Conservation (phyloP, 2,329 filamentous ascomycete species). For the Pseudovirgaria hyperparasitica region DNA sequence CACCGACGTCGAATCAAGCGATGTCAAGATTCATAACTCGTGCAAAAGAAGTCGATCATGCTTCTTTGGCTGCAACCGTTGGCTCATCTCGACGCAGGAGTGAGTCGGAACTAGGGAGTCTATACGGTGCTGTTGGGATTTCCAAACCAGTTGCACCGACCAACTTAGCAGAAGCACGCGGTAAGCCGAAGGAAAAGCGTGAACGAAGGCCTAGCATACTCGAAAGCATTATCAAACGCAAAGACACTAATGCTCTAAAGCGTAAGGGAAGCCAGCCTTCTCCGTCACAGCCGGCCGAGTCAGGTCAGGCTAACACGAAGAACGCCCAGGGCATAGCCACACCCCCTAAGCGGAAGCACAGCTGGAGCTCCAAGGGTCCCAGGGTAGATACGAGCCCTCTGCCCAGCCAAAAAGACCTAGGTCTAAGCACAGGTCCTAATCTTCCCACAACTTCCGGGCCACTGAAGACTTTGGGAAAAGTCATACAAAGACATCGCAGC, state of each 20-base stretch:
- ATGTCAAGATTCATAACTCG: slow-evolving; percentile 39
- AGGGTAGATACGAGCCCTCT: slow-evolving; percentile 25
- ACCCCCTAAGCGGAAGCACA: slow-evolving; percentile 27
- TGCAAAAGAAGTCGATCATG: slow-evolving; percentile 38
- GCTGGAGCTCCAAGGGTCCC: slow-evolving; percentile 28
- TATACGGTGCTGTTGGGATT: slow-evolving; percentile 45
- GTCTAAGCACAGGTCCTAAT: slow-evolving; percentile 33
- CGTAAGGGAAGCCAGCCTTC: slow-evolving; percentile 31
- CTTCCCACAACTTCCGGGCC: slow-evolving; percentile 19
- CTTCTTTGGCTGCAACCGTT: slow-evolving; percentile 52
- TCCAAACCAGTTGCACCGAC: slow-evolving; percentile 46
- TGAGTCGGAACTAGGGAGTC: slow-evolving; percentile 49
- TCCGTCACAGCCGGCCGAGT: slow-evolving; percentile 12
- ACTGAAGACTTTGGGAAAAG: slow-evolving; percentile 24
- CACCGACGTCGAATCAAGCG: slow-evolving; percentile 41
- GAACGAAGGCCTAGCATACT: slow-evolving; percentile 43
- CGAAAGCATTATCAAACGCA: slow-evolving; percentile 29
- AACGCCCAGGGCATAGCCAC: slow-evolving; percentile 17
- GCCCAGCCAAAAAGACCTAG: slow-evolving; percentile 39
- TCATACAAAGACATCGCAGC: slow-evolving; percentile 40
- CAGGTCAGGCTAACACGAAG: slow-evolving; percentile 14
- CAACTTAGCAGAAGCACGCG: slow-evolving; percentile 18
- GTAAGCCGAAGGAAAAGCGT: slow-evolving; percentile 21
- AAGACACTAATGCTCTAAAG: slow-evolving; percentile 28
- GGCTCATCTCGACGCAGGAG: slow-evolving; percentile 53